phyloP scores from a whole-genome alignment of 768 basidiomycete genomes.

The Hygrophoropsis aurantiaca region DNA sequence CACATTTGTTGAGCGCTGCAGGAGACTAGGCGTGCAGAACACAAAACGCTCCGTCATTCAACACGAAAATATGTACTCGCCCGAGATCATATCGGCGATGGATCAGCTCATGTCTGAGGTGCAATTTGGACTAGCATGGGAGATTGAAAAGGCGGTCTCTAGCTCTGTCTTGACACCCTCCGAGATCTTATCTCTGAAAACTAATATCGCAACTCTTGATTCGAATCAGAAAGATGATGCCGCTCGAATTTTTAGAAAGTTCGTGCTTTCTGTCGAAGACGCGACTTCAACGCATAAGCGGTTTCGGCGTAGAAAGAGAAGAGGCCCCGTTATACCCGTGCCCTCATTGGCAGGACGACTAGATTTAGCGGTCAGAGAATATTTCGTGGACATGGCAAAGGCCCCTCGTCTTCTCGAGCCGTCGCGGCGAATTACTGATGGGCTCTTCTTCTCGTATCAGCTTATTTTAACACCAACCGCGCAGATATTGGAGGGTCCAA shows the following conservation, averaged over 20 bases:
- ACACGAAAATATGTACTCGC: constrained; percentile 11
- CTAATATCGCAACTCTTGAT: constrained; percentile 18
- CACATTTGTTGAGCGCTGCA: constrained; percentile 25
- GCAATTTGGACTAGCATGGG: constrained; percentile 37
- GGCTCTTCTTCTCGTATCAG: constrained; percentile 34
- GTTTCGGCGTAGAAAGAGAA: neutral
- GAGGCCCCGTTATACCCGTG: neutral
- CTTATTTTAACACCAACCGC: constrained; percentile 40
- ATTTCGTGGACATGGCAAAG: constrained; percentile 22
- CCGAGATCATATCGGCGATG: constrained; percentile 10
- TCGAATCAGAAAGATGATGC: constrained; percentile 10
- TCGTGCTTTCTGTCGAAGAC: constrained; percentile 21
- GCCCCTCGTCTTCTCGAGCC: constrained; percentile 24
- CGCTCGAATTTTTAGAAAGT: constrained; percentile 21
- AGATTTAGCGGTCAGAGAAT: constrained; percentile 12
- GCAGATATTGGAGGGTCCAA: constrained; percentile 38
- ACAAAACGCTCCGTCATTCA: constrained; percentile 13
- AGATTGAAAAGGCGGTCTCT: constrained; percentile 36
- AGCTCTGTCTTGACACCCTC: constrained; percentile 22
- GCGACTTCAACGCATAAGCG: neutral
- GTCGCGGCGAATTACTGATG: constrained; percentile 8
- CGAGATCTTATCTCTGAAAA: constrained; percentile 22
- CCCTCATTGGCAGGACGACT: constrained; percentile 16
- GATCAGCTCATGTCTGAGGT: constrained; percentile 22
- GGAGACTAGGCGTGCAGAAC: constrained; percentile 19